Conservation (phyloP, 148 eudicot genomes). For the Heliosperma pusillum region DNA sequence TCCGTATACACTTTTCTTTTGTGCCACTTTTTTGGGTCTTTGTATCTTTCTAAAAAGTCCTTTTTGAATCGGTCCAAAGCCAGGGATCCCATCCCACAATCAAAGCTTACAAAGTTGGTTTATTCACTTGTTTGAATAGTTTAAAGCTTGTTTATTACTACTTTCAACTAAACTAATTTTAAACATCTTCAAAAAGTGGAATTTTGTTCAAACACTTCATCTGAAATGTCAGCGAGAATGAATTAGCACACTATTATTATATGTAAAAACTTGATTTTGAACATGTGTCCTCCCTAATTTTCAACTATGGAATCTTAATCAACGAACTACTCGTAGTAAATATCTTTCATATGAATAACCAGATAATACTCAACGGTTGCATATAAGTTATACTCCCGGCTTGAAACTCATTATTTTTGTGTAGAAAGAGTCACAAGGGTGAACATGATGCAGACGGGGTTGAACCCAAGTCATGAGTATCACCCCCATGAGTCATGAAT, state of each 20-base stretch:
- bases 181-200: neutral
- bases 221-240: neutral
- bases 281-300: too few species aligned
- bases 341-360: neutral
- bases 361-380: too few species aligned
- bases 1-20: neutral
- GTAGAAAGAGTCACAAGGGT: too few species aligned
- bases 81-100: slow-evolving; percentile 7
- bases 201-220: neutral
- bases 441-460: too few species aligned
- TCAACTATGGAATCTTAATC: too few species aligned
- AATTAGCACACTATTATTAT: too few species aligned
- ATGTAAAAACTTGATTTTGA: too few species aligned
- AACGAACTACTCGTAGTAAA: neutral
- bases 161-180: neutral
- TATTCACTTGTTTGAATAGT: slow-evolving; percentile 7
- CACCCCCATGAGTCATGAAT: too few species aligned
- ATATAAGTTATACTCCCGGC: too few species aligned
- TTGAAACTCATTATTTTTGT: too few species aligned
- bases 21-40: slow-evolving; percentile 9
- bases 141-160: neutral
- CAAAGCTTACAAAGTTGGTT: slow-evolving; percentile 14
- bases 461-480: too few species aligned
- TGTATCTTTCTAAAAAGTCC: slow-evolving; percentile 6
- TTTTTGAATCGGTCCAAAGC: slow-evolving; percentile 12